A percentile compares a stretch with the other conserved stretches of the same genome.
phyloP scores from a whole-genome alignment of 768 basidiomycete species.

The Boletus subcaerulescens region DNA sequence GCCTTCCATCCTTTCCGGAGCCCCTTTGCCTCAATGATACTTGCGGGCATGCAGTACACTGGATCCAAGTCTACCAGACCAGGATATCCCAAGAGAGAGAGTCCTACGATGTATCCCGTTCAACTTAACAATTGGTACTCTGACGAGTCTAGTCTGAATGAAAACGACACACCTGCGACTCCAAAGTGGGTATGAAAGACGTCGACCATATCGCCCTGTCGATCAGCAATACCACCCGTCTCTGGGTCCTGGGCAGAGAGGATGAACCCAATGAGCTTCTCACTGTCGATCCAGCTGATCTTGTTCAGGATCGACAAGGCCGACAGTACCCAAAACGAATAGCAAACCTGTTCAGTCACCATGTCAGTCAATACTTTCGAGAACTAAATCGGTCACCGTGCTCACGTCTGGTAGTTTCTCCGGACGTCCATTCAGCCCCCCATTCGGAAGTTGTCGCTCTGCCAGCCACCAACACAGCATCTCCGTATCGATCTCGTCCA shows the following conservation, averaged over 20 bases:
- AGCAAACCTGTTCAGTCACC: conserved; percentile 56
- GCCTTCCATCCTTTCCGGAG: conserved; percentile 51
- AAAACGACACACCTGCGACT: conserved; percentile 58
- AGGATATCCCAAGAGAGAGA: conserved; percentile 87
- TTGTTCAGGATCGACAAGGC: conserved; percentile 80
- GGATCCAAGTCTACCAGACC: conserved; percentile 86
- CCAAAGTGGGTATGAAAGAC: conserved; percentile 98
- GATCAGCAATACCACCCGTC: conserved; percentile 89
- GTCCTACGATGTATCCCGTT: conserved; percentile 40
- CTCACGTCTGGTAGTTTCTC: conserved; percentile 95
- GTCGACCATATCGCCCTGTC: conserved; percentile 90
- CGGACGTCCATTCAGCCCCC: conserved; percentile 95
- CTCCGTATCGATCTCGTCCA: conserved; percentile 78
- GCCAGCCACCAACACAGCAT: conserved; percentile 90
- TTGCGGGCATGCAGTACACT: conserved; percentile 93
- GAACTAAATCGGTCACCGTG: conserved; percentile 3
- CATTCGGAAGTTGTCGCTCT: conserved; percentile 89
- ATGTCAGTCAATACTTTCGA: neutral
- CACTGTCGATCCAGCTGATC: conserved; percentile 82
- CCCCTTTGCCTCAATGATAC: conserved; percentile 65
- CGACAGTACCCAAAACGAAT: conserved; percentile 96
- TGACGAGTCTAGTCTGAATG: neutral
- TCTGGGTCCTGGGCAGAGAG: conserved; percentile 88
- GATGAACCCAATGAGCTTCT: conserved; percentile 78
- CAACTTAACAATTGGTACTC: neutral